phyloP scores from a whole-genome alignment of 768 basidiomycete species.

The Neoboletus brunneissimus region DNA sequence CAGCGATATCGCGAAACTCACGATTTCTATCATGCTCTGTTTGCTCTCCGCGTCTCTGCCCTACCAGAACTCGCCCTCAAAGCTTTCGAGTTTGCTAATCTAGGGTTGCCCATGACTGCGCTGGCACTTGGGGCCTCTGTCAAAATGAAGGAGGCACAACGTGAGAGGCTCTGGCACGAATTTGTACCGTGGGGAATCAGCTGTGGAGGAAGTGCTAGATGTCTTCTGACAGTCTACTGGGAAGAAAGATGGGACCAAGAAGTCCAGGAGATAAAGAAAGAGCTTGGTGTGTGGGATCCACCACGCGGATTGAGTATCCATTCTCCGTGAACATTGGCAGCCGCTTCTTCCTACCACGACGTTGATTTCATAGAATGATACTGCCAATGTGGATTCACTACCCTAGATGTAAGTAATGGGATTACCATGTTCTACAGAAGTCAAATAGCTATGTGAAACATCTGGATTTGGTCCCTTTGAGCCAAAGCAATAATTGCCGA shows the following conservation, averaged over 20 bases:
- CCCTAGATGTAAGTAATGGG: not conserved
- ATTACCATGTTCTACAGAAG: not conserved
- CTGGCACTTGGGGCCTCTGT: constrained; percentile 61
- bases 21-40: constrained; percentile 94
- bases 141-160: constrained; percentile 38
- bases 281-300: constrained; percentile 83
- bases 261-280: constrained; percentile 76
- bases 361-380: not conserved
- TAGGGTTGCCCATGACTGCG: constrained; percentile 84
- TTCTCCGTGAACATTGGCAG: not conserved
- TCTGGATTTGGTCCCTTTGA: not conserved
- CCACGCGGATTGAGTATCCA: constrained; percentile 40
- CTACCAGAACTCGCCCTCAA: constrained; percentile 93
- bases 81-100: constrained; percentile 89
- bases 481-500: not conserved
- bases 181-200: constrained; percentile 92
- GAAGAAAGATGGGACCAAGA: constrained; percentile 90
- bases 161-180: constrained; percentile 63
- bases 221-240: constrained; percentile 92
- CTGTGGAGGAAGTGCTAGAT: constrained; percentile 71
- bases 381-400: not conserved
- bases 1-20: constrained; percentile 97
- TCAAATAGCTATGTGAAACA: not conserved
- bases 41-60: constrained; percentile 84
- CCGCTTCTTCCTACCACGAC: not conserved